Base-by-base conservation (phyloP, 495 filamentous ascomycete species). In the Poronia punctata region DNA sequence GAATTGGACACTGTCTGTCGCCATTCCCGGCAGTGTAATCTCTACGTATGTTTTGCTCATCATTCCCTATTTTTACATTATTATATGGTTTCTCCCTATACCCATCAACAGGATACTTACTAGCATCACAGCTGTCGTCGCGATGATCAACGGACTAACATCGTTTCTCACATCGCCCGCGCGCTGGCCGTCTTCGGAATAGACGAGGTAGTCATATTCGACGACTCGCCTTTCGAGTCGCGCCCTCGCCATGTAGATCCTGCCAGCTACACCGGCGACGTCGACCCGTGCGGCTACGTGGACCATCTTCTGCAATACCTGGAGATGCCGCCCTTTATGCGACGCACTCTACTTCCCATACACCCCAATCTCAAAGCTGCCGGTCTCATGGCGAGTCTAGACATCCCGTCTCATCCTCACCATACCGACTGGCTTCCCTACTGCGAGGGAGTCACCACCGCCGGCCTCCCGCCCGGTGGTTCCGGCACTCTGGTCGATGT, bases 141-240 rank as follows among this genome's bases (percentile, higher is more conserved):
- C 14, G 75, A 75, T 33, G 81, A 86, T 29, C 78, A 81, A 40
- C 79, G 81, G 52, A 79, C 78, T 7, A 60, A 65, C 17, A 65
- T 84, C 26, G 79, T 78, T 4, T 78, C 80, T 15, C 75, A 76
- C 39, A 73, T 90, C 16, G 84, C 83, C 2, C 80, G 85, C 15
- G 83, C 81, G 10, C 62, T 79, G 6, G 78, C 83, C 17, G 80
- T 88, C 42, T 88, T 86, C 54, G 80, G 73, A 45, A 74, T 88
- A 37, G 85, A 90, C 50, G 85, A 90, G 58, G 68, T 90, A 19
- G 67, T 88, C 30, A 57, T 88, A 39, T 88, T 80, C 55, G 74
- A 85, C 33, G 84, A 88, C 56, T 66, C 59, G 26, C 67, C 60
- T 0, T 17, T 49, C 10, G 53, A 61, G 22, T 54, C 61, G 15